These are phyloP conservation scores for Colletotrichum sidae DNA, from an alignment of 2,329 filamentous ascomycete species.

Conservation along the genomic window DNA sequence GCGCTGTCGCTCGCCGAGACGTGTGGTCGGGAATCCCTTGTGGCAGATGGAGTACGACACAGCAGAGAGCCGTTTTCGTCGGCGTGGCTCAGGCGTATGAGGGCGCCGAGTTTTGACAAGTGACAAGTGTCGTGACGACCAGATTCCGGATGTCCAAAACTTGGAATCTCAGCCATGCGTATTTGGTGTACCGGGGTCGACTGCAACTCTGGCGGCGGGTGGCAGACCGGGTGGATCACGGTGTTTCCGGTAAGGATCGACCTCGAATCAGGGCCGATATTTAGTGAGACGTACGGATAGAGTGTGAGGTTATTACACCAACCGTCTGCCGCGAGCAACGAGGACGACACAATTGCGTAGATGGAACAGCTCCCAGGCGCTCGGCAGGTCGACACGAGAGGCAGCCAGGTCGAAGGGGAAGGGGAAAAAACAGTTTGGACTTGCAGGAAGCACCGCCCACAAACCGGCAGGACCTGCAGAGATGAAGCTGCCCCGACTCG, in stretches of 20 bases:
- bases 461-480: conserved; percentile 2
- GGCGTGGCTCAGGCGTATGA: conserved; percentile 14
- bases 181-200: conserved; percentile 24
- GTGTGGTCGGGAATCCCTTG: conserved; percentile 3
- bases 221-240: conserved; percentile 24
- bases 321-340: background rate
- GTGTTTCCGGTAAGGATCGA: conserved; percentile 23
- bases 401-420: conserved; percentile 1
- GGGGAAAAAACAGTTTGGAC: background rate
- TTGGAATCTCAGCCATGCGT: conserved; percentile 23
- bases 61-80: background rate
- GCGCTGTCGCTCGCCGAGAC: conserved; percentile 12
- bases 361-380: background rate
- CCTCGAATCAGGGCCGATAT: conserved; percentile 30
- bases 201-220: conserved; percentile 30
- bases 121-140: background rate
- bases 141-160: conserved; percentile 30
- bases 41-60: background rate
- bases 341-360: background rate
- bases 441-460: conserved; percentile 14
- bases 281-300: background rate
- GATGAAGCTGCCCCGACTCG: background rate
- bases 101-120: too few relatives aligned
- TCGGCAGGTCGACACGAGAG: conserved; percentile 6
- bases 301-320: too few relatives aligned